Percentiles rank a stretch among this genome's conserved stretches.
Conservation (phyloP, 177 flowering plant species). For the Telopea speciosissima region DNA sequence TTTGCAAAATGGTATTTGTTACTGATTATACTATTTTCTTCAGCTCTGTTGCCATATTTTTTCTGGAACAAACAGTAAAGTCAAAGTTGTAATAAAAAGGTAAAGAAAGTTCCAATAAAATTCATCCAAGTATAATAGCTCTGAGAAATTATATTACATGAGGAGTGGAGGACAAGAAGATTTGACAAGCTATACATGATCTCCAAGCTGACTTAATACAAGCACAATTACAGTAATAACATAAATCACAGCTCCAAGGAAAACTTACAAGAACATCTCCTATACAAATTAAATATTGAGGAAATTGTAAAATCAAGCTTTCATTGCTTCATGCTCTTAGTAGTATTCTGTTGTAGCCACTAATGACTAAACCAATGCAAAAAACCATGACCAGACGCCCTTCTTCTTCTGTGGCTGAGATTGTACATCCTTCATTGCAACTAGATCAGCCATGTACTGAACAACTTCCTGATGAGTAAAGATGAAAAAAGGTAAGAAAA, state of each 20-base stretch:
- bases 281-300: neutral
- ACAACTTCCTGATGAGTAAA: constrained; percentile 20
- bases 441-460: constrained; percentile 47
- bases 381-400: constrained; percentile 38
- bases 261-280: neutral
- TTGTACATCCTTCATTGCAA: constrained; percentile 19
- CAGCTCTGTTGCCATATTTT: neutral
- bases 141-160: constrained; percentile 2
- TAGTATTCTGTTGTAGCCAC: constrained; percentile 8
- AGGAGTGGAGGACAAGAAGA: neutral
- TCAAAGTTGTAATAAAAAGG: neutral
- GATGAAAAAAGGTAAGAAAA: neutral
- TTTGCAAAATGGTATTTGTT: no score
- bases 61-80: neutral
- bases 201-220: neutral
- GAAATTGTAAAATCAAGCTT: constrained; percentile 5
- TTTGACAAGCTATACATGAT: no score
- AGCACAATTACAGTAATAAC: neutral
- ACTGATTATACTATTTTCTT: neutral
- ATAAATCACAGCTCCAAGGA: neutral
- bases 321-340: constrained; percentile 2
- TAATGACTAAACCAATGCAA: constrained; percentile 21
- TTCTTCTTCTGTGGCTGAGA: constrained; percentile 22
- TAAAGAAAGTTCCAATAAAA: neutral
- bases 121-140: neutral